Evolutionary conservation across 768 basidiomycete species (phyloP).

Genomic region (Pisolithus tinctorius): DNA sequence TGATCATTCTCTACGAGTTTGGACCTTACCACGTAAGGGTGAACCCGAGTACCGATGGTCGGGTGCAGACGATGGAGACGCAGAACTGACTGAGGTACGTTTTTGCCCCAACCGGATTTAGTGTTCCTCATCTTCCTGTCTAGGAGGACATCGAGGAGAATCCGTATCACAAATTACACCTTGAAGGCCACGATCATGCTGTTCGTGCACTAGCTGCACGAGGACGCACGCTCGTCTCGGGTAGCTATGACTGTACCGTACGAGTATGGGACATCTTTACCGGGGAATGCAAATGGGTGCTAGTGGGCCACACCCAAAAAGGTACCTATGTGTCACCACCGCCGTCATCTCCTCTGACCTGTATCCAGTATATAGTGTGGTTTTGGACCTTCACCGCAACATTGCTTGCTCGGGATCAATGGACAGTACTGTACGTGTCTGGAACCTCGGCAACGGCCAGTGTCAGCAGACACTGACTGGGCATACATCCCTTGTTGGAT

Average conservation of each 20-base stretch:
- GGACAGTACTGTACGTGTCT: slow-evolving; percentile 95
- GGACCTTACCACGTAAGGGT: slow-evolving; percentile 59
- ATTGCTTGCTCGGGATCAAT: slow-evolving; percentile 96
- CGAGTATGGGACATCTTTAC: slow-evolving; percentile 92
- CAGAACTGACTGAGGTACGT: slow-evolving; percentile 47
- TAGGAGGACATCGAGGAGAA: slow-evolving; percentile 73
- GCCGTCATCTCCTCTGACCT: slow-evolving; percentile 4
- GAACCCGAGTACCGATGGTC: slow-evolving; percentile 72
- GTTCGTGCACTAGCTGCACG: slow-evolving; percentile 90
- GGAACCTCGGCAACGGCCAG: slow-evolving; percentile 80
- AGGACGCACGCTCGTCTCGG: slow-evolving; percentile 85
- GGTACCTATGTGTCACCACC: slow-evolving; percentile 32
- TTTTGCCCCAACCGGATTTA: not conserved
- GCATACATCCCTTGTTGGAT: slow-evolving; percentile 91
- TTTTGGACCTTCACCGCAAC: slow-evolving; percentile 77
- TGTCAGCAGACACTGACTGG: slow-evolving; percentile 79
- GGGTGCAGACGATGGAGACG: slow-evolving; percentile 53
- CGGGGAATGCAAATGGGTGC: slow-evolving; percentile 71
- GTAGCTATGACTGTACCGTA: slow-evolving; percentile 93
- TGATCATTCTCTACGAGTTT: slow-evolving; percentile 60
- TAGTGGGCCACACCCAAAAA: slow-evolving; percentile 89
- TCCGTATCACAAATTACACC: slow-evolving; percentile 80
- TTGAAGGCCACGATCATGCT: slow-evolving; percentile 88
- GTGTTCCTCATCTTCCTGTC: slow-evolving; percentile 7
- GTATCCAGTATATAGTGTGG: slow-evolving; percentile 84